Base-by-base conservation (phyloP, 2,329 filamentous ascomycete species). In the Colletotrichum gigasporum region DNA sequence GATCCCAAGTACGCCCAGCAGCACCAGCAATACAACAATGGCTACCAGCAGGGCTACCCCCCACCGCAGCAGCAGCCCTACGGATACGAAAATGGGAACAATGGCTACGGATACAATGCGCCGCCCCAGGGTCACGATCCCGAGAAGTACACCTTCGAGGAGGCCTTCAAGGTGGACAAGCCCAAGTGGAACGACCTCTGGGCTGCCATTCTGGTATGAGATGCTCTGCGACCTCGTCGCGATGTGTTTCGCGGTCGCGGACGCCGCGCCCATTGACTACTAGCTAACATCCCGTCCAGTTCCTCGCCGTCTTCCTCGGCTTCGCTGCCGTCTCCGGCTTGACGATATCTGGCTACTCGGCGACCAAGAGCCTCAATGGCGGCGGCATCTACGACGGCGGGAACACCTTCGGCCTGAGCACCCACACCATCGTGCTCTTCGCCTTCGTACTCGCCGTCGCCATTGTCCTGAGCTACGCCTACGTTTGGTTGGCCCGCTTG, bases 171-270 rank as follows among this genome's bases (percentile, higher is more conserved):
- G 77, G 78, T 97, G 54, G 87, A 92, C 53, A 89, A 82, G 68
- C 93, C 93, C n/a, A 96, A 95, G 76, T 97, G 86, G 79, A 93
- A 97, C 72, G 95, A 98, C 75, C 74, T 92, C 24, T 97, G 94
- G 95, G 94, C 94, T 3, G 94, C 91, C 4, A 80, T 96, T 39
- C 80, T 97, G 73, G 90, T 91, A 76, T 14, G 83, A 76, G 12
- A 48, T 75, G 3, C 26, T 3, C 5, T 5, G 74, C 52, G 22
- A 75, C 10, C 52, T 69, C 16, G 71, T 69, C 11, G 71, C 48
- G 70, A 68, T 28, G 65, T 45, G n/a, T 69, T 67, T n/a, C 2
- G 50, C 34, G 9, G 18, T 34, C n/a, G n/a, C n/a, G n/a, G n/a
- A 2, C 64, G 57, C 44, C 51, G 71, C 12, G 66, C 66, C 18